Conservation (phyloP, 2,329 filamentous ascomycete genomes). For the Curvularia hawaiiensis region DNA sequence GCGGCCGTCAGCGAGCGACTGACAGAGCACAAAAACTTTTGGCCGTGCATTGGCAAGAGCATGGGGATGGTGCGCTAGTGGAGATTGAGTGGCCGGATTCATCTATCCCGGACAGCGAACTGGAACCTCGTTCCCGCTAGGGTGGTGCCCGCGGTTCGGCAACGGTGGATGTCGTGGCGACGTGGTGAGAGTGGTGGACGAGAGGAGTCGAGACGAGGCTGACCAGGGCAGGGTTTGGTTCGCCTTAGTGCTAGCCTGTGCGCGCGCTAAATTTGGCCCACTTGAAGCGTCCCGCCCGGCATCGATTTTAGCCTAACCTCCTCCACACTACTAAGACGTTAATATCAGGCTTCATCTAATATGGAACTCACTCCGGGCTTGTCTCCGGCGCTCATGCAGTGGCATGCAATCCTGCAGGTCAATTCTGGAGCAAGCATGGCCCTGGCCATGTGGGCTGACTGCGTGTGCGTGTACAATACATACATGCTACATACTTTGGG, state of each 20-base stretch:
- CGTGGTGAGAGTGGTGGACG: conserved; percentile 27
- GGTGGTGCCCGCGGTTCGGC: conserved; percentile 17
- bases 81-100: conserved; percentile 17
- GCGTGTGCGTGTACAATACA: conserved; percentile 10
- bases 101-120: conserved; percentile 38
- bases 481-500: conserved; percentile 23
- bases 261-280: conserved; percentile 28
- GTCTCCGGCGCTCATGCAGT: conserved; percentile 22
- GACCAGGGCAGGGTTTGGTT: conserved; percentile 21
- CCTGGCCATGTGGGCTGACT: conserved; percentile 29
- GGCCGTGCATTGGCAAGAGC: conserved; percentile 31
- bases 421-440: conserved; percentile 27
- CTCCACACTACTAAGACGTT: conserved; percentile 30
- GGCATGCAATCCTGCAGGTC: conserved; percentile 25
- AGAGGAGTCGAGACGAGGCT: conserved; percentile 30
- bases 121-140: conserved; percentile 18
- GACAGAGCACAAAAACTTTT: conserved; percentile 30
- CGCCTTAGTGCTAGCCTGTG: not conserved
- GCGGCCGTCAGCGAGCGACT: conserved; percentile 21
- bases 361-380: conserved; percentile 23
- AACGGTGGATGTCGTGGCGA: conserved; percentile 19
- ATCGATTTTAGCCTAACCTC: conserved; percentile 40
- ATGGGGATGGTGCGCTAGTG: conserved; percentile 13
- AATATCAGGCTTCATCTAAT: conserved; percentile 40
- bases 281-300: conserved; percentile 27